Percentiles rank a stretch among this genome's conserved stretches.
Conservation (phyloP, 2,329 filamentous ascomycete species). For the Calcarisporium arbuscula region DNA sequence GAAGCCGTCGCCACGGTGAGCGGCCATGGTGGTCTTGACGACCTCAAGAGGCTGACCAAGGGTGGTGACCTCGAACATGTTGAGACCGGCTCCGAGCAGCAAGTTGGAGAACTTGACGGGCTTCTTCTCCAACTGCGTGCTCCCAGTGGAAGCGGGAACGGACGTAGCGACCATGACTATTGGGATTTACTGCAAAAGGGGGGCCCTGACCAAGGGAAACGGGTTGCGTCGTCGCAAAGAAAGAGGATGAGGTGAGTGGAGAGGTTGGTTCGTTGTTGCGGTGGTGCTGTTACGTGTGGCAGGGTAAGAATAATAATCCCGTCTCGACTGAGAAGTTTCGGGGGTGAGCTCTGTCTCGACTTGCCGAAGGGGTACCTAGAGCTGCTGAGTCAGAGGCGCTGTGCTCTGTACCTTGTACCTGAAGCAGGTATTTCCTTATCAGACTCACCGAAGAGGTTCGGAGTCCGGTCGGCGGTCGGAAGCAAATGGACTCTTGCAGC, state of each 20-base stretch:
- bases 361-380: too few species aligned
- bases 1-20: conserved; percentile 88
- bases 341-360: too few species aligned
- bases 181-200: conserved; percentile 43
- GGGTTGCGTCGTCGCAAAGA: conserved; percentile 77
- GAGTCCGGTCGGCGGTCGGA: too few species aligned
- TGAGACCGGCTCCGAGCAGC: conserved; percentile 86
- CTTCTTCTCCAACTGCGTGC: conserved; percentile 82
- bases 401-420: too few species aligned
- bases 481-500: too few species aligned
- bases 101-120: conserved; percentile 99
- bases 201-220: conserved; percentile 99
- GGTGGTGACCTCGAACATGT: conserved; percentile 81
- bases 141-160: conserved; percentile 43
- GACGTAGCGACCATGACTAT: conserved; percentile 57
- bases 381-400: too few species aligned
- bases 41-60: conserved; percentile 84
- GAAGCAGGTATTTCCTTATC: too few species aligned
- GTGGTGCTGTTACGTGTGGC: too few species aligned
- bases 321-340: too few species aligned
- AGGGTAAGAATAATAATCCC: too few species aligned
- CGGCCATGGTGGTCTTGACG: conserved; percentile 99
- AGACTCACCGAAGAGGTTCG: too few species aligned
- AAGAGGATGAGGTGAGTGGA: conserved; percentile 18
- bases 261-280: too few species aligned